phyloP scores from a whole-genome alignment of 495 filamentous ascomycete species.

The Chaetomium fimeti region DNA sequence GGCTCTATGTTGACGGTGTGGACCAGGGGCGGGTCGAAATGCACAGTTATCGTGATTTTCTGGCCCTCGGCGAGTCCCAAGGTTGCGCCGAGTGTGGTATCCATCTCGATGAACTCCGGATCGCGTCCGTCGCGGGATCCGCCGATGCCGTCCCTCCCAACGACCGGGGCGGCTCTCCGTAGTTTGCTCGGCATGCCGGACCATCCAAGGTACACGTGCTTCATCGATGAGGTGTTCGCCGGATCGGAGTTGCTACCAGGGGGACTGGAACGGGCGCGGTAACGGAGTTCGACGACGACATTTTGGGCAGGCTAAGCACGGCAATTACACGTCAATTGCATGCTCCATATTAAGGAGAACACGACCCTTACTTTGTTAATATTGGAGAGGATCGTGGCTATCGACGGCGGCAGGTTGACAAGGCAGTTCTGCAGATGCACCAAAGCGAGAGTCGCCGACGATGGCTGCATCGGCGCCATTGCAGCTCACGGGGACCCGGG shows the following conservation, averaged over 20 bases:
- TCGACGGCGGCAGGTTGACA: slow-evolving; percentile 84
- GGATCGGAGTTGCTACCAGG: slow-evolving; percentile 31
- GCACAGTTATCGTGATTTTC: slow-evolving; percentile 69
- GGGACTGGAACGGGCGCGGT: slow-evolving; percentile 46
- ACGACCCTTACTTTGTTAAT: slow-evolving; percentile 71
- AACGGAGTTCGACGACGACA: slow-evolving; percentile 87
- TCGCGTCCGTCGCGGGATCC: slow-evolving; percentile 58
- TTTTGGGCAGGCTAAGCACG: slow-evolving; percentile 74
- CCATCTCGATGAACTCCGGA: slow-evolving; percentile 82
- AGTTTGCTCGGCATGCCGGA: slow-evolving; percentile 90
- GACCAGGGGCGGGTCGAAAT: slow-evolving; percentile 84
- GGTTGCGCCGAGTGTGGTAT: slow-evolving; percentile 81
- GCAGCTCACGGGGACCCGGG: slow-evolving; percentile 2
- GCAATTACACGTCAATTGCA: slow-evolving; percentile 5
- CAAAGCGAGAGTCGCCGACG: slow-evolving; percentile 74
- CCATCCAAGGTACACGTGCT: slow-evolving; percentile 86
- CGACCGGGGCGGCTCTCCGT: slow-evolving; percentile 66
- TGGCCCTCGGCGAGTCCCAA: slow-evolving; percentile 80
- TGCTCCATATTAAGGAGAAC: not conserved
- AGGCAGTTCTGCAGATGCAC: slow-evolving; percentile 88
- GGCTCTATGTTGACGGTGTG: slow-evolving; percentile 96
- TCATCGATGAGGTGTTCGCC: slow-evolving; percentile 26
- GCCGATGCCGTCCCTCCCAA: slow-evolving; percentile 68
- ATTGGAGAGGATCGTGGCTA: slow-evolving; percentile 78
- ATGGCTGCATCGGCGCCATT: slow-evolving; percentile 60